These are phyloP conservation scores for Penicillium sp. DNA, from an alignment of 2,329 filamentous ascomycete species.

Conservation along the genomic window DNA sequence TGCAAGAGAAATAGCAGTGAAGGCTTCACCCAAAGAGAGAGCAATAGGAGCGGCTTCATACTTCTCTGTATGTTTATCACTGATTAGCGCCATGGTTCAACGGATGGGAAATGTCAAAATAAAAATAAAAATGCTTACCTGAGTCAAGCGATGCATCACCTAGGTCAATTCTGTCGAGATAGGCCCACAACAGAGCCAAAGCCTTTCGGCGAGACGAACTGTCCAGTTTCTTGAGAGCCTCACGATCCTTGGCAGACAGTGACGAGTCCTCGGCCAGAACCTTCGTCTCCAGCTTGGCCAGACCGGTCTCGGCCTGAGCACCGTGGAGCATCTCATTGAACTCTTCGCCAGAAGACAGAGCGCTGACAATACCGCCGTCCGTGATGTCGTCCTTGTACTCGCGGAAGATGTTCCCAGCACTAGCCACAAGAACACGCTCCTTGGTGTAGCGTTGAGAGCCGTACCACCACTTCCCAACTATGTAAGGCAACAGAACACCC, in stretches of 20 bases:
- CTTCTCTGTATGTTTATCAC: constrained; percentile 62
- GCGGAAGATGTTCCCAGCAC: constrained; percentile 90
- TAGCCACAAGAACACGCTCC: constrained; percentile 90
- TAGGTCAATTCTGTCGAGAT: constrained; percentile 85
- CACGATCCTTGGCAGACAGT: constrained; percentile 73
- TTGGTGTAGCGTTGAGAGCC: constrained; percentile 91
- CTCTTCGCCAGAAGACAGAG: constrained; percentile 84
- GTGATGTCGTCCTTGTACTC: constrained; percentile 87
- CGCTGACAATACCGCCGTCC: constrained; percentile 76
- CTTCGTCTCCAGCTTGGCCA: constrained; percentile 82
- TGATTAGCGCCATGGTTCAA: background rate
- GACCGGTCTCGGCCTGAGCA: constrained; percentile 76
- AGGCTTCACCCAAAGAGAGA: constrained; percentile 81
- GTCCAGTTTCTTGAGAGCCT: constrained; percentile 78
- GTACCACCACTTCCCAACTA: constrained; percentile 99
- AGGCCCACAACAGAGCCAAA: constrained; percentile 90
- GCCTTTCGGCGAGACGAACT: constrained; percentile 81
- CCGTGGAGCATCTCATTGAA: constrained; percentile 77
- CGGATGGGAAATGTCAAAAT: background rate
- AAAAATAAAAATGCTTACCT: too few relatives aligned
- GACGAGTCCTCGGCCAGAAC: constrained; percentile 66
- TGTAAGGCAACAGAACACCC: constrained; percentile 86
- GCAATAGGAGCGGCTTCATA: constrained; percentile 88
- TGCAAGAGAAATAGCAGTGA: constrained; percentile 82
- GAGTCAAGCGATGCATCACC: constrained; percentile 76